Conservation (phyloP, 768 basidiomycete species). For the Pholiota microspora region DNA sequence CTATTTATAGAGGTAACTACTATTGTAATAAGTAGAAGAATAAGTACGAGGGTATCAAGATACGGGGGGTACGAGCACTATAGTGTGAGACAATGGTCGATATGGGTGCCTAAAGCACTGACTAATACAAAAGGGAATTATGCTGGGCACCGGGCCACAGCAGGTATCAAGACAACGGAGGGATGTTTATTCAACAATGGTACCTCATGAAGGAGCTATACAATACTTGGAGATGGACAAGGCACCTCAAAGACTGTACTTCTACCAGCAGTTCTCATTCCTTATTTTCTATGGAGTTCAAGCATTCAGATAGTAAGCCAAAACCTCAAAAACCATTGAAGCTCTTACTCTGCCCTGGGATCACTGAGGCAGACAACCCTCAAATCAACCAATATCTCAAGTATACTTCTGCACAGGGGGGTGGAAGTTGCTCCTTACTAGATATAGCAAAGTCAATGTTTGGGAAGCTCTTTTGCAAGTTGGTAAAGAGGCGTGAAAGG, state of each 20-base stretch:
- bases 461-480: conserved; percentile 7
- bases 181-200: no score
- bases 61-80: no score
- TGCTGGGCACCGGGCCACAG: no score
- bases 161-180: no score
- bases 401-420: conserved; percentile 11
- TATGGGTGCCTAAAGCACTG: no score
- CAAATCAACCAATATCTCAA: conserved; percentile 13
- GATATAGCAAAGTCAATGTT: conserved; percentile 8
- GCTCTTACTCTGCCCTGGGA: conserved; percentile 11
- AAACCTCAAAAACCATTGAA: not conserved
- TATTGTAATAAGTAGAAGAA: no score
- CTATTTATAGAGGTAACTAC: no score
- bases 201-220: conserved; percentile 15
- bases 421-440: conserved; percentile 10
- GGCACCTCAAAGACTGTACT: conserved; percentile 6
- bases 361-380: not conserved
- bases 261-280: not conserved
- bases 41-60: no score
- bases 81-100: no score
- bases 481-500: not conserved
- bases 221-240: conserved; percentile 5
- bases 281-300: conserved; percentile 1
- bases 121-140: no score
- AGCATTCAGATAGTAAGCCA: not conserved